phyloP scores from a whole-genome alignment of 2,329 filamentous ascomycete species.

The Aspergillus fischeri region DNA sequence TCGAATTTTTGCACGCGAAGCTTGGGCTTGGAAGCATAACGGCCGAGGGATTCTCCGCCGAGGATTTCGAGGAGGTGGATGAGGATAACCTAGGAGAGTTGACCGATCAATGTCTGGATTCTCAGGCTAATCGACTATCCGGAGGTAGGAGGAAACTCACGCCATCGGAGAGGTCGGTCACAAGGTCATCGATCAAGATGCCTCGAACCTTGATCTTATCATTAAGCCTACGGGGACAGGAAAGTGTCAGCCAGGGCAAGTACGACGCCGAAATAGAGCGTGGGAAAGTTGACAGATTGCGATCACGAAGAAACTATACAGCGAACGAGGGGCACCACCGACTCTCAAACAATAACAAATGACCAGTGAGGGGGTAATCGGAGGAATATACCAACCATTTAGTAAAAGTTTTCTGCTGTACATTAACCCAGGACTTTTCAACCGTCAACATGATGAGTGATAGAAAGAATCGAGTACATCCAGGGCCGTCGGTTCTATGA shows the following conservation, averaged over 20 bases:
- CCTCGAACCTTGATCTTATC: conserved; percentile 80
- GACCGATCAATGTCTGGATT: neutral
- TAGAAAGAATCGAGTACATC: conserved; percentile 24
- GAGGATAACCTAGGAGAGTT: conserved; percentile 66
- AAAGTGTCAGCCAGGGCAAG: neutral
- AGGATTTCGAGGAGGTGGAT: conserved; percentile 97
- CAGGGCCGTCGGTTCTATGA: conserved; percentile 18
- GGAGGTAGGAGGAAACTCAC: conserved; percentile 52
- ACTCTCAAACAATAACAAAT: neutral
- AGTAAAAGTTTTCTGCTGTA: conserved; percentile 98
- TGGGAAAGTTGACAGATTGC: neutral
- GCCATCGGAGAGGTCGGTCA: conserved; percentile 86
- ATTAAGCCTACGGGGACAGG: conserved; percentile 67
- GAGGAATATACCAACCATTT: conserved; percentile 65
- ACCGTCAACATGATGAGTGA: conserved; percentile 42
- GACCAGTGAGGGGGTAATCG: neutral
- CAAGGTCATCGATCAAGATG: conserved; percentile 79
- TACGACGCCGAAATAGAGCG: neutral
- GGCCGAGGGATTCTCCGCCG: conserved; percentile 87
- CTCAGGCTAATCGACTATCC: neutral
- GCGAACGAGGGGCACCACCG: neutral
- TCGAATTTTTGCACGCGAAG: conserved; percentile 95
- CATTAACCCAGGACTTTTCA: conserved; percentile 64
- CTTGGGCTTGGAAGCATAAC: conserved; percentile 95
- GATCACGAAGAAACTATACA: conserved; percentile 1